Evolutionary conservation across 1,139 yeast genomes (phyloP), one percentile per base, ranked within the genome.

Genomic region (Yamadazyma atlantica): DNA sequence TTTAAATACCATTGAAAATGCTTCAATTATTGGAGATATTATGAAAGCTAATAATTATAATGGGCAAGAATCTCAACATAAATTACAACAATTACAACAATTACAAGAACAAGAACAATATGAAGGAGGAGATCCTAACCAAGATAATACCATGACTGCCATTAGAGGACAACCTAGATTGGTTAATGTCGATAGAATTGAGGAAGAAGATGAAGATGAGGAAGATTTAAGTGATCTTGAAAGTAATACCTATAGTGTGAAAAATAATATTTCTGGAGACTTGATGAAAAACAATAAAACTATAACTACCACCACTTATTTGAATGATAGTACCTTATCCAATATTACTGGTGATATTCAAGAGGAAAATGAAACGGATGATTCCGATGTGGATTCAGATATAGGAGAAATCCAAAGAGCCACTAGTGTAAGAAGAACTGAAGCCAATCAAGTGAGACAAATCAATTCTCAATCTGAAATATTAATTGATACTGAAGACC

Each of bases 101-200:
- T 22, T 16, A 28, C 21, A 28, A 28, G 4, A 3, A 16, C 29
- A 33, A 4, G 24, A 24, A 13, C 28, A 34, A 26, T 29, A 32
- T 16, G 33, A 29, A 21, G 29, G 28, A 25, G 17, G 14, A n/a
- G 33, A 28, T 12, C 14, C n/a, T 22, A 31, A n/a, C 13, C 23
- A 35, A n/a, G 45, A 47, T 29, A 19, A 49, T 12, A 78, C 82
- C 33, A 80, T 78, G 54, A 81, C 86, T 0, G 90, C 90, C 4
- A 80, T 83, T 39, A 75, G 79, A 48, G 90, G 84, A 2, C 83
- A 75, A 49, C 89, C 92, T 1, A 66, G 75, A 44, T 64, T 84
- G 45, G 83, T 85, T 19, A 73, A 76, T 37, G 78, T 82, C 12
- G 75, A 69, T 31, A 65, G 73, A 41, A 75, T 75, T 40, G 73